Percentiles rank a stretch among this genome's conserved stretches.
phyloP scores from a whole-genome alignment of 2,329 filamentous ascomycete genomes.

The Trichoderma brevicompactum region DNA sequence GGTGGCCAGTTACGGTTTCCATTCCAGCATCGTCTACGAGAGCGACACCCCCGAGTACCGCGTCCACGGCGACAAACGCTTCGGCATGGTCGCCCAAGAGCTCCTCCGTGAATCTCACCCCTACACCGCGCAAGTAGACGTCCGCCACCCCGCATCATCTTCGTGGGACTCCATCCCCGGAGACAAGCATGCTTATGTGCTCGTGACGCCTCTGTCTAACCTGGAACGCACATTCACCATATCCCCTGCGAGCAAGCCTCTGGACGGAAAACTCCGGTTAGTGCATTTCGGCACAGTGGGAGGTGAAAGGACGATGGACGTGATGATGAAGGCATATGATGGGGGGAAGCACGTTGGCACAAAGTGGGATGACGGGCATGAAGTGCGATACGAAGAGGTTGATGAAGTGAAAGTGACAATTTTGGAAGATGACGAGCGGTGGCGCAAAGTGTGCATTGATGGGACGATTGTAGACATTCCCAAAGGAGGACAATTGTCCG shows the following conservation, averaged over 20 bases:
- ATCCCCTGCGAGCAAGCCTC: slow-evolving; percentile 70
- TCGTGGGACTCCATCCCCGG: slow-evolving; percentile 40
- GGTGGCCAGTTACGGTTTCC: slow-evolving; percentile 88
- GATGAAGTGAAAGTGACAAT: slow-evolving; percentile 70
- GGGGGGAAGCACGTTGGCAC: slow-evolving; percentile 60
- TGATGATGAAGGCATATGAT: slow-evolving; percentile 71
- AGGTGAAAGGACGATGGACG: slow-evolving; percentile 70
- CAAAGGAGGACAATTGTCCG: slow-evolving; percentile 69
- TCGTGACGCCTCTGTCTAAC: slow-evolving; percentile 77
- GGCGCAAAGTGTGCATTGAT: slow-evolving; percentile 90
- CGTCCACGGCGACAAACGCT: slow-evolving; percentile 74
- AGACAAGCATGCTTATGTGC: slow-evolving; percentile 71
- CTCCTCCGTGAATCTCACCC: slow-evolving; percentile 63
- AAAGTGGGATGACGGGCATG: slow-evolving; percentile 58
- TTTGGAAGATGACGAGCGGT: slow-evolving; percentile 68
- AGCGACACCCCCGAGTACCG: slow-evolving; percentile 85
- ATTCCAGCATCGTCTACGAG: slow-evolving; percentile 86
- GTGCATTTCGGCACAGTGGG: slow-evolving; percentile 74
- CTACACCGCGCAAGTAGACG: slow-evolving; percentile 52
- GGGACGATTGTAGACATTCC: slow-evolving; percentile 82
- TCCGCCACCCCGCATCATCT: slow-evolving; percentile 34
- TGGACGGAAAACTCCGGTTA: slow-evolving; percentile 72
- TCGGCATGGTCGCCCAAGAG: slow-evolving; percentile 81
- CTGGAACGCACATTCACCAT: slow-evolving; percentile 83
- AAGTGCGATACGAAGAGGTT: slow-evolving; percentile 73